These are phyloP conservation scores for Neurospora sp. DNA, from an alignment of 2,329 filamentous ascomycete genomes.

Conservation along the genomic window DNA sequence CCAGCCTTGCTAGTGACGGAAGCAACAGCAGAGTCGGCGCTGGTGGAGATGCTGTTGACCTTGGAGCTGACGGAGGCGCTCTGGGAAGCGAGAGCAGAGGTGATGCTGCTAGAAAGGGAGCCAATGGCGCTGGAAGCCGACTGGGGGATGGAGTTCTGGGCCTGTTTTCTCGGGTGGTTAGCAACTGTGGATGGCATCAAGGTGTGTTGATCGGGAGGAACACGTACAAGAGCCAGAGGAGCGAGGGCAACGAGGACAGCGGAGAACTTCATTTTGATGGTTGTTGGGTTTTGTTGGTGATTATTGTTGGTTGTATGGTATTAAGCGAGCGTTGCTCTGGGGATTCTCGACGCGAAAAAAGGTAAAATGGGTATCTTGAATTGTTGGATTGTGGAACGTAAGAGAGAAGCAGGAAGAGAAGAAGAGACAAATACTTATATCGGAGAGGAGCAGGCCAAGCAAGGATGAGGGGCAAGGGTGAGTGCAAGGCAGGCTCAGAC, in stretches of 20 bases:
- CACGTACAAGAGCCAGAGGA: constrained; percentile 20
- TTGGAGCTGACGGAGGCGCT: constrained; percentile 16
- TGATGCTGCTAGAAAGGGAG: background rate
- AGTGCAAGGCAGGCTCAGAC: background rate
- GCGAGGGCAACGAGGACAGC: constrained; percentile 30
- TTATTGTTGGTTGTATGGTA: constrained; percentile 4
- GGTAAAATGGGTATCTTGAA: background rate
- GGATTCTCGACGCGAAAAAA: background rate
- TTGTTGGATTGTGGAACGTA: background rate
- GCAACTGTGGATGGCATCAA: background rate
- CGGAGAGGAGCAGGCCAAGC: background rate
- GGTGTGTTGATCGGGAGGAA: background rate
- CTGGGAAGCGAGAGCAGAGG: constrained; percentile 4
- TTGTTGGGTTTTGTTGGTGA: constrained; percentile 2
- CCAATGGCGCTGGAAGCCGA: background rate
- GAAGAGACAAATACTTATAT: background rate
- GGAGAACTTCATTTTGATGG: constrained; percentile 33
- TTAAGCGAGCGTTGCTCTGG: constrained; percentile 6
- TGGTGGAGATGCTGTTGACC: constrained; percentile 8
- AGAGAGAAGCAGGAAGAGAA: background rate
- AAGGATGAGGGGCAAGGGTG: background rate
- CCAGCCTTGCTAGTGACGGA: constrained; percentile 18
- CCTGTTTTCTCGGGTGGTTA: constrained; percentile 10
- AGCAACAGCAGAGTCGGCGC: constrained; percentile 15
- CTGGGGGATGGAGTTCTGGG: constrained; percentile 12